These are phyloP conservation scores for Lasiosphaeria ovina DNA, from an alignment of 495 filamentous ascomycete genomes.

Conservation along the genomic window DNA sequence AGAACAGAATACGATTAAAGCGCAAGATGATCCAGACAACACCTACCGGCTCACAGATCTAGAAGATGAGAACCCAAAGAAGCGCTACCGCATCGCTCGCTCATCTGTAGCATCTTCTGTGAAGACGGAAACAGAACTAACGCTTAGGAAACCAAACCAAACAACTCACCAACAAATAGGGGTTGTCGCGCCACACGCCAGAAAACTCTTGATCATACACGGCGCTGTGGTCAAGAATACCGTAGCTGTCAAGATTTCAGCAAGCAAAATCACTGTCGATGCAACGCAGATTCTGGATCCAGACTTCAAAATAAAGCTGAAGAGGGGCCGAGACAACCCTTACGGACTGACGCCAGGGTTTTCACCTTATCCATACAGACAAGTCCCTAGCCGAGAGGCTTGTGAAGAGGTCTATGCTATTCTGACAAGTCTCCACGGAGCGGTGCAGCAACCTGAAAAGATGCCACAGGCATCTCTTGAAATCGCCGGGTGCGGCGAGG, in stretches of 20 bases:
- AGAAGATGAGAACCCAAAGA: neutral
- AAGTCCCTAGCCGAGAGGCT: slow-evolving; percentile 65
- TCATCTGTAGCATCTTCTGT: neutral
- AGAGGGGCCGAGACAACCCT: slow-evolving; percentile 39
- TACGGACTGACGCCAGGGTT: slow-evolving; percentile 49
- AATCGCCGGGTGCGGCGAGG: slow-evolving; percentile 87
- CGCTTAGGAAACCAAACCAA: neutral
- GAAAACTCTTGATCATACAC: neutral
- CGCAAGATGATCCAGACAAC: neutral
- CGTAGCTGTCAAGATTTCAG: neutral
- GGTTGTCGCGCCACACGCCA: neutral
- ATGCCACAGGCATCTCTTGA: slow-evolving; percentile 76
- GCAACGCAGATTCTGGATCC: slow-evolving; percentile 21
- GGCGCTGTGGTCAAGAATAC: neutral
- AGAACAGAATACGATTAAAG: neutral
- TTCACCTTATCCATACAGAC: slow-evolving; percentile 68
- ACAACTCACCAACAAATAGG: neutral
- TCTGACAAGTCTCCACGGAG: slow-evolving; percentile 64
- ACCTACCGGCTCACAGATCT: neutral
- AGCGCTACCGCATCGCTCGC: neutral
- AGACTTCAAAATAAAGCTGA: slow-evolving; percentile 25
- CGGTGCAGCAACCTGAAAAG: slow-evolving; percentile 60
- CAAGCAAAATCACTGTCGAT: slow-evolving; percentile 15
- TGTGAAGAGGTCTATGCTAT: slow-evolving; percentile 73
- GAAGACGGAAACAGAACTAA: neutral